phyloP scores from a whole-genome alignment of 2,329 filamentous ascomycete genomes.

The Neocucurbitaria cava region DNA sequence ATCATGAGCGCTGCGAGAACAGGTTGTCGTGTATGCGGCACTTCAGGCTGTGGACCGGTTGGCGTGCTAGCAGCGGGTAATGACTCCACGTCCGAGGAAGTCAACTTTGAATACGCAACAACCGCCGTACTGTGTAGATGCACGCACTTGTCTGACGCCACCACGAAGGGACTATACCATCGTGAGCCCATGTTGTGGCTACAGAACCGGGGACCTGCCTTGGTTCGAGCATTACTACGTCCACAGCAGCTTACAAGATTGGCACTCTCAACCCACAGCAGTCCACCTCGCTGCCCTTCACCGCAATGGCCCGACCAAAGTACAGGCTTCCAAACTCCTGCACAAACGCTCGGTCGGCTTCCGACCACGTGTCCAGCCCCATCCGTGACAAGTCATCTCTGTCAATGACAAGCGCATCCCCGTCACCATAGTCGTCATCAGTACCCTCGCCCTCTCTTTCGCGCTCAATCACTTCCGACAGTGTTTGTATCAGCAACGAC shows the following conservation, averaged over 20 bases:
- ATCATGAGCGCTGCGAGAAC: not conserved
- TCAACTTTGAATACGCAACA: not conserved
- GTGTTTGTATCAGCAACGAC: constrained; percentile 66
- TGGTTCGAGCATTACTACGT: not conserved
- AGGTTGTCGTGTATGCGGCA: not conserved
- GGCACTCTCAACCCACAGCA: constrained; percentile 74
- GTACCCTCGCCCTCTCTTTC: constrained; percentile 51
- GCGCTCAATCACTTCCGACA: constrained; percentile 68
- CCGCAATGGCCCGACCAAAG: constrained; percentile 68
- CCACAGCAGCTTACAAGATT: constrained; percentile 24
- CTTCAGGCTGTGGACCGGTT: not conserved
- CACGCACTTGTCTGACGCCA: not conserved
- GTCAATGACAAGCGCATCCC: constrained; percentile 60
- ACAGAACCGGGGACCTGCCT: constrained; percentile 9
- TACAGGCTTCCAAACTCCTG: constrained; percentile 68
- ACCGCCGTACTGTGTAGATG: not conserved
- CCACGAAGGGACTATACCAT: not conserved
- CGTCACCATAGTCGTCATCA: constrained; percentile 29
- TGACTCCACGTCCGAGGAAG: not conserved
- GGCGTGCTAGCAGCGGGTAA: not conserved
- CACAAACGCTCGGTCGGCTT: constrained; percentile 72
- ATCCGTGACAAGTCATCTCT: constrained; percentile 72
- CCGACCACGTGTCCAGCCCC: constrained; percentile 81
- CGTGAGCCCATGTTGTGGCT: not conserved
- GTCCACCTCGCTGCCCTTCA: constrained; percentile 74